Evolutionary conservation across 1,284 basidiomycete genomes (phyloP).

Genomic region (Boletus semigastroideus): DNA sequence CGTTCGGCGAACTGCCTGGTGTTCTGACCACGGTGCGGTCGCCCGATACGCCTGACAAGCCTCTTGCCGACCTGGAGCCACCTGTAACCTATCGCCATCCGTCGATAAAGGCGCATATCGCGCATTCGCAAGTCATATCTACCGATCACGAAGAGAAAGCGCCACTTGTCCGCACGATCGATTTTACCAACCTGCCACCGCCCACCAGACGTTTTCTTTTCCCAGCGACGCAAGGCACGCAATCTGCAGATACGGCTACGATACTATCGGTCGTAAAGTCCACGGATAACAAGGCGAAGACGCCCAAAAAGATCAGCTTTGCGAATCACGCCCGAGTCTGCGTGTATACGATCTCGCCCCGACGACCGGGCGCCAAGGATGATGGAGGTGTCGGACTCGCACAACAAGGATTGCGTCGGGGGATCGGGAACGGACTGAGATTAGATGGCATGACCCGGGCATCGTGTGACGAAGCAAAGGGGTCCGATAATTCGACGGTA

Average conservation of each 20-base stretch:
- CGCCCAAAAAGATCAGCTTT: constrained; percentile 31
- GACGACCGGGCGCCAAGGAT: constrained; percentile 1
- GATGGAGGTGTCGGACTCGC: too few relatives aligned
- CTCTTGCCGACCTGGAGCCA: neutral
- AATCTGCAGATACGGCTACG: neutral
- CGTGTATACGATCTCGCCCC: constrained; percentile 25
- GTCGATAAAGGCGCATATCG: neutral
- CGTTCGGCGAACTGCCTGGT: neutral
- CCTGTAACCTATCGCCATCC: neutral
- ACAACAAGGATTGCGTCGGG: neutral
- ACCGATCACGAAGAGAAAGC: neutral
- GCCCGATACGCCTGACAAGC: constrained; percentile 14
- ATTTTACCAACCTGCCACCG: constrained; percentile 27
- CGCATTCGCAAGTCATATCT: neutral
- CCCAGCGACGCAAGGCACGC: neutral
- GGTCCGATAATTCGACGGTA: neutral
- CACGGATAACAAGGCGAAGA: constrained; percentile 16
- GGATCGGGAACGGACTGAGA: neutral
- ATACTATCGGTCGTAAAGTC: constrained; percentile 9
- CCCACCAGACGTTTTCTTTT: constrained; percentile 15
- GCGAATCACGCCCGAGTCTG: constrained; percentile 27
- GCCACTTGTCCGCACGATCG: constrained; percentile 23
- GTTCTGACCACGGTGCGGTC: neutral
- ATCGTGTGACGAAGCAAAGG: neutral
- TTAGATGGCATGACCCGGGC: neutral